Base-by-base conservation (phyloP, 2,329 filamentous ascomycete species). In the Hansfordia pulvinata region DNA sequence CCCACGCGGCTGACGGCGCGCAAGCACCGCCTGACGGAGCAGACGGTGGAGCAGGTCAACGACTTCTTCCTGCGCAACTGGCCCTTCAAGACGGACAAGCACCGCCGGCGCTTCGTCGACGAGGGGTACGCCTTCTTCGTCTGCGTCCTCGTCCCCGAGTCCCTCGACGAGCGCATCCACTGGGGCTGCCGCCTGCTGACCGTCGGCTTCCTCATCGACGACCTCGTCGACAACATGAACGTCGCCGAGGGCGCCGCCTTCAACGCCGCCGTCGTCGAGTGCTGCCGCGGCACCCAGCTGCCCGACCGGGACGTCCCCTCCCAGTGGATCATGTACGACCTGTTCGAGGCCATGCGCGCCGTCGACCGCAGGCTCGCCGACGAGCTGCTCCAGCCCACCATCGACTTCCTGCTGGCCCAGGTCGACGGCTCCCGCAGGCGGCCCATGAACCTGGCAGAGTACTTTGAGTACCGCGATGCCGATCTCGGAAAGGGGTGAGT, bases 301-400 rank as follows among this genome's bases (percentile, higher is more conserved):
- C 20, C 20, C 7, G 20, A 23, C 11, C 20, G 20, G n/a, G 14
- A 11, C 14, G 20, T 23, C 6, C 20, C 20, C 7, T 10, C n/a
- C 11, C 20, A 23, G n/a, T 23, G 20, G 20, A 23, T 23, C 20
- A 23, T 23, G 20, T 23, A 23, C 20, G 20, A 23, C 14, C 20
- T 23, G 8, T 23, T 23, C 14, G 20, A 23, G 20, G 11, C 8
- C 20, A 23, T 23, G 20, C 11, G 20, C 11, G 20, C 20, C 39
- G 16, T 53, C 58, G 8, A 44, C 8, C 6, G 60, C 60, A 22
- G 53, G 50, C 29, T 57, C 43, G 25, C 57, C 58, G 15, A 44
- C 45, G 17, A 64, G 46, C 40, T 62, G 58, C 43, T 47, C 22
- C 12, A 13, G 32, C 30, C 59, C 15, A 61, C 58, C 0, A 34